Evolutionary conservation across 1,284 basidiomycete genomes (phyloP).

Genomic region (Schizophyllum amplum): DNA sequence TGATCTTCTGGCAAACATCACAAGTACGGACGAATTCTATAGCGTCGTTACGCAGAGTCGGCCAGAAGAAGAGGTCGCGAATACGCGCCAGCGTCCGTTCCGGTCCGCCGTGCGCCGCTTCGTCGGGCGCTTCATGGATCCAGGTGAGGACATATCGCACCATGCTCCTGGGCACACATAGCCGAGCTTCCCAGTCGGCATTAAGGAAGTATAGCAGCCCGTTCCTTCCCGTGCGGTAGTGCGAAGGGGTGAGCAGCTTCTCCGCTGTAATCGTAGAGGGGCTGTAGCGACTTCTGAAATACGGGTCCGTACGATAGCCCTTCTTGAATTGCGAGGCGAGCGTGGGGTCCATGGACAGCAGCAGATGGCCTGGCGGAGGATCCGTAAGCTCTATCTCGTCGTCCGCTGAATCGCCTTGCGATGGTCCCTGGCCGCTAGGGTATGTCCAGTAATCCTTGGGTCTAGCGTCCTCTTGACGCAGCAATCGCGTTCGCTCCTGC

Average conservation of each 20-base stretch:
- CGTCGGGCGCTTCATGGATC: not conserved
- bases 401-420: too few relatives aligned
- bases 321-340: not conserved
- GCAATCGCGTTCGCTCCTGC: too few relatives aligned
- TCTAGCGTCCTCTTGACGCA: too few relatives aligned
- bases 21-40: slow-evolving; percentile 22
- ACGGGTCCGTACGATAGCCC: not conserved
- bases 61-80: slow-evolving; percentile 22
- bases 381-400: too few relatives aligned
- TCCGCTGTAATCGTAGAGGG: not conserved
- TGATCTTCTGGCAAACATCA: slow-evolving; percentile 30
- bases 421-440: too few relatives aligned
- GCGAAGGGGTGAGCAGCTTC: slow-evolving; percentile 2
- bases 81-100: slow-evolving; percentile 1
- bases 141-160: not conserved
- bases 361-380: too few relatives aligned
- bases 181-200: not conserved
- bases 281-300: not conserved
- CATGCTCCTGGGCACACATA: slow-evolving; percentile 1
- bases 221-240: not conserved
- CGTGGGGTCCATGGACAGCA: slow-evolving; percentile 1
- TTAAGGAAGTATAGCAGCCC: slow-evolving; percentile 4
- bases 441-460: too few relatives aligned
- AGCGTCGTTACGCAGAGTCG: slow-evolving; percentile 21
- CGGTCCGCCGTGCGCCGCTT: slow-evolving; percentile 1